Evolutionary conservation across 169 alveolate species (phyloP).

Genomic region (Plasmodium malariae): DNA sequence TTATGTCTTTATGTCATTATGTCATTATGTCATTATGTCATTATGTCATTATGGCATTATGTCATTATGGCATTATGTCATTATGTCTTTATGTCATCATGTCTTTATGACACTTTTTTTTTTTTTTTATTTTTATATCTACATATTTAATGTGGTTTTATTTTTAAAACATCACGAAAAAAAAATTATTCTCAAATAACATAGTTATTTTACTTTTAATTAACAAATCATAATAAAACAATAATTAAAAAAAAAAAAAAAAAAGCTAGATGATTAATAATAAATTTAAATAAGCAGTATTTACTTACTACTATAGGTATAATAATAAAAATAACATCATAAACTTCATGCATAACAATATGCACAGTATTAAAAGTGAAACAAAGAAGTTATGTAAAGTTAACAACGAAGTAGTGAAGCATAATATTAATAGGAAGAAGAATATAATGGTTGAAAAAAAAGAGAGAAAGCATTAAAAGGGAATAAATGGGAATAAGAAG

Average conservation of each 20-base stretch:
- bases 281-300: slow-evolving; percentile 1
- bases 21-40: too few species aligned
- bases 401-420: too few species aligned
- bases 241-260: slow-evolving; percentile 21
- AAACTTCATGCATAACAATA: too few species aligned
- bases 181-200: slow-evolving; percentile 28
- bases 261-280: not conserved
- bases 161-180: slow-evolving; percentile 20
- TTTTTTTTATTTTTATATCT: not conserved
- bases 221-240: slow-evolving; percentile 21
- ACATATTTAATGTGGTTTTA: not conserved
- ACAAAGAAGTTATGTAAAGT: too few species aligned
- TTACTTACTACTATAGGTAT: not conserved
- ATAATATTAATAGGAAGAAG: too few species aligned
- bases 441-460: too few species aligned
- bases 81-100: not conserved
- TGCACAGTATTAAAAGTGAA: too few species aligned
- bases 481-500: too few species aligned
- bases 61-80: not conserved
- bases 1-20: too few species aligned
- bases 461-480: too few species aligned
- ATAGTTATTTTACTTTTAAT: slow-evolving; percentile 2
- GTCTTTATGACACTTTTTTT: too few species aligned
- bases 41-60: not conserved
- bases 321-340: slow-evolving; percentile 10